Percentiles rank a stretch among this genome's conserved stretches.
Evolutionary conservation across 148 eudicot genomes (phyloP).

Genomic region (Polygonum maritimum): DNA sequence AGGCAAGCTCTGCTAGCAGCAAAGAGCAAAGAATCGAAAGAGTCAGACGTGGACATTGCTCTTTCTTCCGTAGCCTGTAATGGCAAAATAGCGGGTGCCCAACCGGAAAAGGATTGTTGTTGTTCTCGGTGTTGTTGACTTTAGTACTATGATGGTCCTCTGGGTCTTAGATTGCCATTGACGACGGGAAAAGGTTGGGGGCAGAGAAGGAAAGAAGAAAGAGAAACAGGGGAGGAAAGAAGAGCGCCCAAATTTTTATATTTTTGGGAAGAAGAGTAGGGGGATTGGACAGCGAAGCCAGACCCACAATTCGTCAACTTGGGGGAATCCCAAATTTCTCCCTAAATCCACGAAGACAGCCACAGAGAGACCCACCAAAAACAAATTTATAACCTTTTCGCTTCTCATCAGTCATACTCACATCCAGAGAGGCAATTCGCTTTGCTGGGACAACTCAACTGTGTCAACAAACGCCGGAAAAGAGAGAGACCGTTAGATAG

Average conservation of each 20-base stretch:
- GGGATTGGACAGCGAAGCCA: slow-evolving; percentile 9
- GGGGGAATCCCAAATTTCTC: background rate
- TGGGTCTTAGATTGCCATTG: slow-evolving; percentile 48
- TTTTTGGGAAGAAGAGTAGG: slow-evolving; percentile 12
- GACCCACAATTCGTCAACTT: slow-evolving; percentile 3
- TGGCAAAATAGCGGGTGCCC: background rate
- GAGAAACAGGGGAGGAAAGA: slow-evolving; percentile 9
- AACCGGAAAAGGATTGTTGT: background rate
- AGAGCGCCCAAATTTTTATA: slow-evolving; percentile 35
- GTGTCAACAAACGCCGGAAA: background rate
- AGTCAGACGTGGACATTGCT: slow-evolving; percentile 41
- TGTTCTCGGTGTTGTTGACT: background rate
- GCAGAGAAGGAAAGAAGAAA: slow-evolving; percentile 16
- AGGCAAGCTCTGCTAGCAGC: slow-evolving; percentile 56
- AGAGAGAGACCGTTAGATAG: slow-evolving; percentile 4
- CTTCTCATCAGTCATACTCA: background rate
- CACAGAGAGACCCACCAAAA: background rate
- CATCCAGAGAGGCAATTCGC: background rate
- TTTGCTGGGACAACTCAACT: background rate
- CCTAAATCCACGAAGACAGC: slow-evolving; percentile 2
- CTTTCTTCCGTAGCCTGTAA: background rate
- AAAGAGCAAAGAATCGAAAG: slow-evolving; percentile 56
- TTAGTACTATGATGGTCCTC: background rate
- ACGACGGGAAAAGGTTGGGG: slow-evolving; percentile 13
- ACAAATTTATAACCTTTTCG: background rate